phyloP scores from a whole-genome alignment of 345 rosid genomes.

The Heritiera fomes region DNA sequence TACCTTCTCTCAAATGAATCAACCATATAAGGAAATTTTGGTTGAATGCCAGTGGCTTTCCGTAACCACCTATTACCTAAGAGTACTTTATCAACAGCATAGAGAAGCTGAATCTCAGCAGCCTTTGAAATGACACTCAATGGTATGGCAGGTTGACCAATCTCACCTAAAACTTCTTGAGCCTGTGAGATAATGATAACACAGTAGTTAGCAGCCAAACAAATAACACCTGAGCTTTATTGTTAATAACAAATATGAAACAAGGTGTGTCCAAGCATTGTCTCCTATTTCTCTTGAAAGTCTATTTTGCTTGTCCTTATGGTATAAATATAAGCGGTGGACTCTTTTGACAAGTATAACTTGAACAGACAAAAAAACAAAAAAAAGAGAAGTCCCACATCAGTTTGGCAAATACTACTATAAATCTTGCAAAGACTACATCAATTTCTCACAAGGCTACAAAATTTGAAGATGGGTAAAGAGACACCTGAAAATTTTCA shows the following conservation, averaged over 20 bases:
- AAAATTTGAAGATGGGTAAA: neutral
- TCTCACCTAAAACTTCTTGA: constrained; percentile 90
- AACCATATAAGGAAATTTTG: constrained; percentile 82
- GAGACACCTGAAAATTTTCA: neutral
- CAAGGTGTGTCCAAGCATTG: neutral
- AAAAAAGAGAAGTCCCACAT: neutral
- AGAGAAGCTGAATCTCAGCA: constrained; percentile 83
- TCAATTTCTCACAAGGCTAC: neutral
- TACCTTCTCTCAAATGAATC: constrained; percentile 97
- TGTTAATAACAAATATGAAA: neutral
- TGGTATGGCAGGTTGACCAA: constrained; percentile 81
- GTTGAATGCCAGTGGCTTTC: constrained; percentile 91
- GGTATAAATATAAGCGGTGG: neutral
- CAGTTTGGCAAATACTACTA: neutral
- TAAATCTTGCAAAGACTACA: neutral
- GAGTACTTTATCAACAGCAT: constrained; percentile 77
- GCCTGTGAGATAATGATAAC: constrained; percentile 44
- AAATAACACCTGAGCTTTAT: neutral
- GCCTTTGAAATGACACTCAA: constrained; percentile 90
- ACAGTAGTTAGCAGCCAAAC: neutral
- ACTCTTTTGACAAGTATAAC: neutral
- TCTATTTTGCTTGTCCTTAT: neutral
- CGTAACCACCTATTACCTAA: constrained; percentile 92
- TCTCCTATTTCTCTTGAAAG: constrained; percentile 3
- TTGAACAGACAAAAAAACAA: neutral